Evolutionary conservation across 768 basidiomycete genomes (phyloP).

Genomic region (Paxillus rubicundulus): DNA sequence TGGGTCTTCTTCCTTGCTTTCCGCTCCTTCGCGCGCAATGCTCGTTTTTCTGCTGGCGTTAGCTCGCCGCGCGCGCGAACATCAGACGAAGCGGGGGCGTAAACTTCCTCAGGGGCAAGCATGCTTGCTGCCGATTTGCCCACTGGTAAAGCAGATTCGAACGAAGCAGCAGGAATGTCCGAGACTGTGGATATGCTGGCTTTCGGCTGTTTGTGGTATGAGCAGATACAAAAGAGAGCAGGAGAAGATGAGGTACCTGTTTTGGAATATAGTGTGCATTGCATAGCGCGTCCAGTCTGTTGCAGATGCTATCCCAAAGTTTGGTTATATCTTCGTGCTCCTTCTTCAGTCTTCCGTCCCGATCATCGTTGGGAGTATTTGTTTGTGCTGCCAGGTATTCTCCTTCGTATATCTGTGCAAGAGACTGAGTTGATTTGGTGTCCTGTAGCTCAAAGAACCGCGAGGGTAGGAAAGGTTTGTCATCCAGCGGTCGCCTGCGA

Average conservation of each 20-base stretch:
- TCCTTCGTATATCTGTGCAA: slow-evolving; percentile 95
- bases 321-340: slow-evolving; percentile 86
- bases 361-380: slow-evolving; percentile 58
- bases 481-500: slow-evolving; percentile 72
- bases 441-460: slow-evolving; percentile 87
- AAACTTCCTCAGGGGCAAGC: slow-evolving; percentile 93
- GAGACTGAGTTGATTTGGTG: slow-evolving; percentile 79
- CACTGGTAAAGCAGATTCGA: slow-evolving; percentile 92
- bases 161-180: slow-evolving; percentile 73
- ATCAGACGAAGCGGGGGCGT: slow-evolving; percentile 54
- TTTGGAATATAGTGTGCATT: slow-evolving; percentile 97
- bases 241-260: slow-evolving; percentile 50
- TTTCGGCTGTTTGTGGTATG: slow-evolving; percentile 62
- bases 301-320: slow-evolving; percentile 81
- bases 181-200: slow-evolving; percentile 80
- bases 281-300: slow-evolving; percentile 89
- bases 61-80: slow-evolving; percentile 74
- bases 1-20: slow-evolving; percentile 70
- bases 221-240: not conserved
- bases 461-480: slow-evolving; percentile 90
- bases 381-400: slow-evolving; percentile 75
- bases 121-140: slow-evolving; percentile 70
- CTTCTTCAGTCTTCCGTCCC: slow-evolving; percentile 83
- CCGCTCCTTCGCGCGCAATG: slow-evolving; percentile 62
- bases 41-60: slow-evolving; percentile 79